Base-by-base conservation (phyloP, 768 basidiomycete genomes). In the Gloeopeniophorella convolvens region DNA sequence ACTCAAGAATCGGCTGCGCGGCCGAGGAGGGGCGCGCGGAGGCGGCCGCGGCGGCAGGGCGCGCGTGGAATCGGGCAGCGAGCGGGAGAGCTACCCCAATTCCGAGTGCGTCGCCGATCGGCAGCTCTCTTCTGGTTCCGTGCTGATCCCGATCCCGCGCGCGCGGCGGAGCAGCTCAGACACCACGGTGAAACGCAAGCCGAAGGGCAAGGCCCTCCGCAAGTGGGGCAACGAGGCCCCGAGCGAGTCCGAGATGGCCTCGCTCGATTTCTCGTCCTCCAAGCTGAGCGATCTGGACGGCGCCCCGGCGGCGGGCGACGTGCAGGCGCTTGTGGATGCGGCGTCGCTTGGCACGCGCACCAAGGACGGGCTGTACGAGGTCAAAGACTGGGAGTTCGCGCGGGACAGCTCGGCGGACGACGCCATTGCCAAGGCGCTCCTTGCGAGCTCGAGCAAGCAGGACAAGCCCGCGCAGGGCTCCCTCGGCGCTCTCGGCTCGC, bases 161-260 rank as follows among this genome's bases (percentile, higher is more conserved):
- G n/a, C 12, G 37, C 20, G 12, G 12, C 0, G 10, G 15, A 42
- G 32, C 32, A 85, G 78, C 63, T 83, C 88, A 43, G 85, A 82
- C 60, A 74, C 77, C 15, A 57, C 71, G 23, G 63, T 58, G 31
- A 67, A 68, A 30, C 60, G 58, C 44, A 87, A 81, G 58, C 72
- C 74, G 55, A 87, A 84, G 59, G 62, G 73, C 0, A 83, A 85
- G 48, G 64, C 76, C 3, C 85, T 85, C 65, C 83, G 96, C 26
- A 98, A 92, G 69, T 99, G 96, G 96, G 91, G 84, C 20, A 81
- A 95, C 60, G 78, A 82, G 56, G 74, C 76, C 1, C 83, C 86
- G 3, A 83, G 82, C 9, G 89, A 90, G 57, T 75, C 77, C 13
- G 96, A 98, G 57, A 95, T 98, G 89, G 90, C 85, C 5, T 83